Evolutionary conservation across 2,329 filamentous ascomycete species (phyloP).

Genomic region (Aaosphaeria pasadenensis): DNA sequence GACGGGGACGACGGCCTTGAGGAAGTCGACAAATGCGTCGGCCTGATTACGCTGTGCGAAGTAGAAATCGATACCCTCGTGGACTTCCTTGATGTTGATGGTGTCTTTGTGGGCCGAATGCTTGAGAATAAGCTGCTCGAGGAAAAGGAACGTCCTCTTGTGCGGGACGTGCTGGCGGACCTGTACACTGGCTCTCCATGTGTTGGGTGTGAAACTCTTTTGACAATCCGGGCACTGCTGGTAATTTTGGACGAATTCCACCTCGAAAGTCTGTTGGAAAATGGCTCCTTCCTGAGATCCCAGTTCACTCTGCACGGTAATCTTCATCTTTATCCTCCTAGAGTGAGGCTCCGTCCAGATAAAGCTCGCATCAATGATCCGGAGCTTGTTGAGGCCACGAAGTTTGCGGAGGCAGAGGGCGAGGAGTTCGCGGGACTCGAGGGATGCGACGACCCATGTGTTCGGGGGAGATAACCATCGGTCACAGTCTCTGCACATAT

Average conservation of each 20-base stretch:
- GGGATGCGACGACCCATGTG: conserved; percentile 80
- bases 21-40: conserved; percentile 87
- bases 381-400: conserved; percentile 79
- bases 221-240: conserved; percentile 74
- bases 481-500: conserved; percentile 93
- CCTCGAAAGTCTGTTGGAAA: conserved; percentile 92
- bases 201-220: conserved; percentile 95
- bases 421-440: conserved; percentile 87
- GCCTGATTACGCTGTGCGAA: conserved; percentile 87
- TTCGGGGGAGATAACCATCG: conserved; percentile 81
- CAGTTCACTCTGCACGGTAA: conserved; percentile 79
- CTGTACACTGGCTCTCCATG: conserved; percentile 90
- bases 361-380: conserved; percentile 93
- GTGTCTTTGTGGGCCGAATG: conserved; percentile 78
- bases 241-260: conserved; percentile 68
- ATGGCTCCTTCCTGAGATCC: conserved; percentile 58
- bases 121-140: conserved; percentile 95
- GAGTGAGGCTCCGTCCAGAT: conserved; percentile 99
- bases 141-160: conserved; percentile 79
- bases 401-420: conserved; percentile 89
- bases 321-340: conserved; percentile 85
- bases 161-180: conserved; percentile 96
- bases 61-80: conserved; percentile 95
- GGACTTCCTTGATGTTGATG: conserved; percentile 96
- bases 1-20: conserved; percentile 76